Evolutionary conservation across 2,329 filamentous ascomycete species (phyloP).

Genomic region (Cephalotrichum gorgonifer): DNA sequence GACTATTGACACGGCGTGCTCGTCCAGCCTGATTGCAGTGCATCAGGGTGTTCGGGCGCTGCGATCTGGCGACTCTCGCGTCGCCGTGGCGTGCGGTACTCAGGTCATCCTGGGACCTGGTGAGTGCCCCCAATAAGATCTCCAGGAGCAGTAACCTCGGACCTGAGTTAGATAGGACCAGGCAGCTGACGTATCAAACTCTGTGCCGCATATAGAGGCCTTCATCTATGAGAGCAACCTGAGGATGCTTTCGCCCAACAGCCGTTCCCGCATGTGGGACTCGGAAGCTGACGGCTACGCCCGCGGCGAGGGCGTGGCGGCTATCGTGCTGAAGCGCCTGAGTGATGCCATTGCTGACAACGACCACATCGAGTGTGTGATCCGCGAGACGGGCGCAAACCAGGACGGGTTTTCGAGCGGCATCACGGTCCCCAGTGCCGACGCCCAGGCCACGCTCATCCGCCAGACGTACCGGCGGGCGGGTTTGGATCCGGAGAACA

Average conservation of each 20-base stretch:
- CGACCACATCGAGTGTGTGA: slow-evolving; percentile 25
- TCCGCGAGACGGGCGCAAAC: slow-evolving; percentile 22
- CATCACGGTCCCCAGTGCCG: slow-evolving; percentile 24
- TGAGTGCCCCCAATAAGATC: too few species aligned
- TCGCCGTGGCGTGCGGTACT: neutral
- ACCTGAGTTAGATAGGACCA: too few species aligned
- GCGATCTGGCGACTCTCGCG: slow-evolving; percentile 17
- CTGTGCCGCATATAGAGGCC: too few species aligned
- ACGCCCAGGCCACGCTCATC: slow-evolving; percentile 21
- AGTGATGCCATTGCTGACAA: slow-evolving; percentile 28
- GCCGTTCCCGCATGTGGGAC: too few species aligned
- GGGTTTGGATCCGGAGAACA: slow-evolving; percentile 11
- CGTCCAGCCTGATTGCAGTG: slow-evolving; percentile 19
- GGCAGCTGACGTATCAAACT: too few species aligned
- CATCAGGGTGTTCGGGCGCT: slow-evolving; percentile 21
- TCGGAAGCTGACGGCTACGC: slow-evolving; percentile 28
- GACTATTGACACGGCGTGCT: slow-evolving; percentile 25
- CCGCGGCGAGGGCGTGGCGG: slow-evolving; percentile 29
- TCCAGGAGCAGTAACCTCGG: too few species aligned
- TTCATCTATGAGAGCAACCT: too few species aligned
- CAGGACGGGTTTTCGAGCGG: slow-evolving; percentile 28
- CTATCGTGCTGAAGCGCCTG: slow-evolving; percentile 27
- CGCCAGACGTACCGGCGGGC: slow-evolving; percentile 15
- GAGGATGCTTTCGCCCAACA: too few species aligned
- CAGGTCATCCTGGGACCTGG: neutral